Percentiles rank a stretch among this genome's conserved stretches.
Evolutionary conservation across 2,329 filamentous ascomycete genomes (phyloP).

Genomic region (Fusarium beomiforme): DNA sequence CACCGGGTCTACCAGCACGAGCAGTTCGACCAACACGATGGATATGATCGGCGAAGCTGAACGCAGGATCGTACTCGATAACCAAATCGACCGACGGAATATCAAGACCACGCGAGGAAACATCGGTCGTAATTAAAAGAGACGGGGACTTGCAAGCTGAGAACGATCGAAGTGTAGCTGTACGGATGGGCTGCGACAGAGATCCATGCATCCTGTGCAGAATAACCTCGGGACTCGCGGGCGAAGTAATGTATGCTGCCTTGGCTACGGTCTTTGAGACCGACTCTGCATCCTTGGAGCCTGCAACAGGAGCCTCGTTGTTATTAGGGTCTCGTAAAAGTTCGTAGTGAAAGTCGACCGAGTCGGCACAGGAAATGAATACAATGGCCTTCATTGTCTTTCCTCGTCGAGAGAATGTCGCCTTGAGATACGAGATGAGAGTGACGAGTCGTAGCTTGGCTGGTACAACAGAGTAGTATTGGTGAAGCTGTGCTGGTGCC

Average conservation of each 20-base stretch:
- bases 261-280: slow-evolving; percentile 72
- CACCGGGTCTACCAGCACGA: slow-evolving; percentile 87
- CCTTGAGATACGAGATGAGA: slow-evolving; percentile 83
- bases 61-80: slow-evolving; percentile 95
- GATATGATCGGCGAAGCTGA: slow-evolving; percentile 91
- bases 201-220: slow-evolving; percentile 93
- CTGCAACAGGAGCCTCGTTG: slow-evolving; percentile 39
- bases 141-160: slow-evolving; percentile 77
- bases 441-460: slow-evolving; percentile 92
- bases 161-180: slow-evolving; percentile 85
- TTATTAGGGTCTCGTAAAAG: slow-evolving; percentile 67
- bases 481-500: slow-evolving; percentile 92
- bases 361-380: slow-evolving; percentile 96
- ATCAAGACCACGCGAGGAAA: slow-evolving; percentile 94
- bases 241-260: slow-evolving; percentile 77
- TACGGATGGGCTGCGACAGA: slow-evolving; percentile 86
- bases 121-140: slow-evolving; percentile 92
- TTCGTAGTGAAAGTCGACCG: slow-evolving; percentile 96
- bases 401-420: slow-evolving; percentile 86
- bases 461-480: slow-evolving; percentile 87
- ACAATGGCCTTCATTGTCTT: slow-evolving; percentile 97
- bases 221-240: slow-evolving; percentile 77
- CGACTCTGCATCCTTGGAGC: slow-evolving; percentile 47
- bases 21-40: slow-evolving; percentile 96
- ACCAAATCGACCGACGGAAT: slow-evolving; percentile 95